Evolutionary conservation across 768 basidiomycete species (phyloP), one percentile per base, ranked within the genome.

Genomic region (Auriscalpium microsporum): DNA sequence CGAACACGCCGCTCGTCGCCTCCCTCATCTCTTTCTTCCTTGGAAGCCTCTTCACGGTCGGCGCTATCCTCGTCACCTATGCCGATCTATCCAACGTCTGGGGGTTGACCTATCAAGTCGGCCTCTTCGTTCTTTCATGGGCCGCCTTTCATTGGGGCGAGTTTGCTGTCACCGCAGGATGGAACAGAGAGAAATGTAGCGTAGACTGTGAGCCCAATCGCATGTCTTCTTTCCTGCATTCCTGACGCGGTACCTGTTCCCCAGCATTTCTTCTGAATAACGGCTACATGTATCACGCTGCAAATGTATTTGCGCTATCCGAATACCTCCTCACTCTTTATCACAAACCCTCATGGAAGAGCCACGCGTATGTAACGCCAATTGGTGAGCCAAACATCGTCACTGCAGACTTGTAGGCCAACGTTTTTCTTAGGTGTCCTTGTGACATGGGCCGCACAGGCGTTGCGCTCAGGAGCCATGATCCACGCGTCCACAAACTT

Each of bases 211-310:
- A 75, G 92, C 78, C 16, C 40, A 13, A 11, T 36, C 36, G 37
- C 17, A 11, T 9, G 23, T 36, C 42, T 13, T 46, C 35, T 48
- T 36, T 50, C 19, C 3, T n/a, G 13, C 35, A 21, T 35, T 16
- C 10, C 23, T 14, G 14, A 44, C 52, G 28, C 28, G 28, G 62
- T n/a, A 58, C 56, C 28, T 49, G 38, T 45, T 28, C 19, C 23
- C 5, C 57, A 99, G 96, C 96, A 0, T 99, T 91, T 70, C 78
- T 99, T 5, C 77, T 99, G 34, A 90, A 97, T 62, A 98, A 98
- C 67, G 92, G 93, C 1, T 65, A 72, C 3, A 75, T 79, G 68
- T 99, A 99, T 69, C 91, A 93, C 64, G 64, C 87, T 48, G 94
- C 94, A 4, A 88, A 98, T 67, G 71, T 78, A 19, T 71, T 79